A percentile compares a stretch with the other conserved stretches of the same genome.
These are phyloP conservation scores for Colletotrichum truncatum DNA, from an alignment of 2,329 filamentous ascomycete genomes.

Conservation along the genomic window DNA sequence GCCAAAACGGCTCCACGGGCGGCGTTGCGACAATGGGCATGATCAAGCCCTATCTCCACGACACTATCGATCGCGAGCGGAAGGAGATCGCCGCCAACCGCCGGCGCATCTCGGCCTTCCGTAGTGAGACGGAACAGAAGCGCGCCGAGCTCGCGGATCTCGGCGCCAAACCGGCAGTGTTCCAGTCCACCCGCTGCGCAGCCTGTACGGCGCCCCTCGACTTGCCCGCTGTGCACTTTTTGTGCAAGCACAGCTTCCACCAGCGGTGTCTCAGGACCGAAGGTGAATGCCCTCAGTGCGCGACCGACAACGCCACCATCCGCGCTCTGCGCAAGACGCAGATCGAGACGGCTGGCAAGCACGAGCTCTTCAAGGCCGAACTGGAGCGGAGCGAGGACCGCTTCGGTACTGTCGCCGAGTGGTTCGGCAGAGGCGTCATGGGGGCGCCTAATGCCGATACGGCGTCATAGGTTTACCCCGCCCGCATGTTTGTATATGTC, in stretches of 20 bases:
- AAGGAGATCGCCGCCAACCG: conserved; percentile 85
- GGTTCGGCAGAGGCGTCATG: conserved; percentile 96
- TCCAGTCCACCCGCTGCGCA: conserved; percentile 89
- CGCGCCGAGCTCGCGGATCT: conserved; percentile 82
- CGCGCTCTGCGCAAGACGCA: conserved; percentile 87
- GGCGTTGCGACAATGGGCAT: conserved; percentile 96
- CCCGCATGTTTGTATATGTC: too few species aligned
- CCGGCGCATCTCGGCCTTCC: conserved; percentile 83
- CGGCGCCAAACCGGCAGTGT: conserved; percentile 82
- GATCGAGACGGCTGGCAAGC: conserved; percentile 84
- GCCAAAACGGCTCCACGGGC: conserved; percentile 50
- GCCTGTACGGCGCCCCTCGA: conserved; percentile 83
- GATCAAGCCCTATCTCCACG: conserved; percentile 90
- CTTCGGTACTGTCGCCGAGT: conserved; percentile 92
- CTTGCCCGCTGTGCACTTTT: conserved; percentile 90
- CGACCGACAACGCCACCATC: conserved; percentile 85
- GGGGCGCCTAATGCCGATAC: conserved; percentile 50
- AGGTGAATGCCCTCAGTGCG: conserved; percentile 85
- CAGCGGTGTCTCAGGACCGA: conserved; percentile 78
- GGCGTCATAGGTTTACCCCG: background rate
- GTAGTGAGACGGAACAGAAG: conserved; percentile 83
- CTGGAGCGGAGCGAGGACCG: conserved; percentile 80
- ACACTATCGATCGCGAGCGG: conserved; percentile 88
- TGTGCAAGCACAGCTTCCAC: conserved; percentile 98
- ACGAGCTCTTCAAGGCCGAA: conserved; percentile 88